Conservation (phyloP, 106 monocot genomes). For the Dendrobium catenatum region DNA sequence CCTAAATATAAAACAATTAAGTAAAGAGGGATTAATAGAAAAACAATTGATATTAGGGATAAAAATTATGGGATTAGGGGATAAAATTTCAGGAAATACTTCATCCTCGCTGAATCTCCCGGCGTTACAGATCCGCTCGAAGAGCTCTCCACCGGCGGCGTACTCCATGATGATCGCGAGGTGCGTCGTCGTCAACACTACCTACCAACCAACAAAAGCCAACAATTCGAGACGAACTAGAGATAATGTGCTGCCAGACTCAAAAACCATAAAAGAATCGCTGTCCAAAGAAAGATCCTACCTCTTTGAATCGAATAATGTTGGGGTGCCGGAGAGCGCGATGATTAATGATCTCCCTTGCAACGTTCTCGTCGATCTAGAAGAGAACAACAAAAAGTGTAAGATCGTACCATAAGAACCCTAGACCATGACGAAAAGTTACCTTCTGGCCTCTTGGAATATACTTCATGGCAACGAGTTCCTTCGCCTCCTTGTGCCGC, state of each 20-base stretch:
- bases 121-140: constrained; percentile 72
- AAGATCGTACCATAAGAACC: background rate
- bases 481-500: constrained; percentile 87
- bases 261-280: background rate
- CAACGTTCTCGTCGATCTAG: constrained; percentile 84
- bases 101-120: constrained; percentile 88
- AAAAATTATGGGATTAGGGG: background rate
- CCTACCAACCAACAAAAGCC: constrained; percentile 28
- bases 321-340: constrained; percentile 77
- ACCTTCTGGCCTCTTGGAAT: constrained; percentile 90
- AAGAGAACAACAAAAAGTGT: background rate
- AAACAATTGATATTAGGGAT: background rate
- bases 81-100: constrained; percentile 14
- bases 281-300: background rate
- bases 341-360: constrained; percentile 88
- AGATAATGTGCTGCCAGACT: background rate
- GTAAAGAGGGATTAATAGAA: background rate
- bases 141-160: constrained; percentile 87
- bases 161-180: constrained; percentile 89
- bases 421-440: background rate
- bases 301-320: constrained; percentile 87
- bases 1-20: constrained; percentile 24
- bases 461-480: constrained; percentile 99
- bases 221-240: background rate
- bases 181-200: constrained; percentile 77